phyloP scores from a whole-genome alignment of 2,329 filamentous ascomycete genomes.

The Talaromyces amestolkiae region DNA sequence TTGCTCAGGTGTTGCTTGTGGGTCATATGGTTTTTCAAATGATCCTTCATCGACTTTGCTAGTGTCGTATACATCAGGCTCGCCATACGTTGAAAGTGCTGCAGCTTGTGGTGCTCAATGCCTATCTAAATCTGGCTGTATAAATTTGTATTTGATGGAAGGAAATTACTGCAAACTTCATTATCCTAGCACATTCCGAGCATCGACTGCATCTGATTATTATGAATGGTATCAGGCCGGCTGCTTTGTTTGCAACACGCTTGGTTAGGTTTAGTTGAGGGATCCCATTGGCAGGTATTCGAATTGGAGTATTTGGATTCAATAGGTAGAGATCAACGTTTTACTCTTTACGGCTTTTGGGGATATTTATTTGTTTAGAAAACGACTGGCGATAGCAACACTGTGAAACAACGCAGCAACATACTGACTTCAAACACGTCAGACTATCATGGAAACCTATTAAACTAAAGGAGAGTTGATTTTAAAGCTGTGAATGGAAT shows the following conservation, averaged over 20 bases:
- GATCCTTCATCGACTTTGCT: neutral
- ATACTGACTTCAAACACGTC: no score
- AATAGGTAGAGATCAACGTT: no score
- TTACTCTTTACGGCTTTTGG: no score
- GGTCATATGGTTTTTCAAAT: neutral
- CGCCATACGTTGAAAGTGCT: neutral
- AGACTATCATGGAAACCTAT: no score
- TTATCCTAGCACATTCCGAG: neutral
- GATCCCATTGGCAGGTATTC: no score
- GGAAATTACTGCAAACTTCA: slow-evolving; percentile 2
- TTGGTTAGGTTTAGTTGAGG: no score
- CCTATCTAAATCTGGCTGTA: slow-evolving; percentile 3
- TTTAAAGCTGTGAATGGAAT: no score
- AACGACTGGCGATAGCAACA: no score
- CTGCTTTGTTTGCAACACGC: neutral
- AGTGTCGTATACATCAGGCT: neutral
- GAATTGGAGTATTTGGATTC: no score
- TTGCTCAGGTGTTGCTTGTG: neutral
- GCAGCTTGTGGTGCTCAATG: slow-evolving; percentile 7
- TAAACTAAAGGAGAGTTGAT: no score
- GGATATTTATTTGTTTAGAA: no score
- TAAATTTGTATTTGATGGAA: neutral
- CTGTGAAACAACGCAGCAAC: no score
- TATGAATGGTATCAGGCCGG: slow-evolving; percentile 3
- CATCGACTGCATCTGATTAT: slow-evolving; percentile 4